Evolutionary conservation across 2,329 filamentous ascomycete genomes (phyloP), one percentile per base, ranked within the genome.

Genomic region (Colletotrichum brevisporum): DNA sequence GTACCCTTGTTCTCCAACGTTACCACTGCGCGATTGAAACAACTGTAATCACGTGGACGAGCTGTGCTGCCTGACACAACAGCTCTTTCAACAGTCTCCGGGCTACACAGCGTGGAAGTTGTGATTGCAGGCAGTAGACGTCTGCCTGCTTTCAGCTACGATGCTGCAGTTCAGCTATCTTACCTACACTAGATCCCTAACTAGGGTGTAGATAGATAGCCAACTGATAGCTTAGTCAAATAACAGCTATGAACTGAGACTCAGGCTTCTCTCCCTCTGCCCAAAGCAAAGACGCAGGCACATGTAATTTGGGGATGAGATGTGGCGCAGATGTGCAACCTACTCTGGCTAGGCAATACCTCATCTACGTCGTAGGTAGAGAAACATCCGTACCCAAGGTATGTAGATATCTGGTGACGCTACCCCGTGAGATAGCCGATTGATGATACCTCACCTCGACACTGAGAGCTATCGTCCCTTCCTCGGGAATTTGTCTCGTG

Each of bases 11-110:
- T 10, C 31, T 36, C 31, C 31, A 36, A 36, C 39, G 24, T 10
- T 43, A n/a, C 41, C 41, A 52, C n/a, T 39, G 18, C 39, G 48
- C 48, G 53, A 21, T 53, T 45, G 59, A 62, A 62, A 53, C 48
- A 36, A 27, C 10, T 24, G 51, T 27, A 50, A 59, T 56, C 55
- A 56, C 63, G 62, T 69, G 63, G 56, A 24, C 39, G 45, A 54
- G 55, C 18, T 12, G 55, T 67, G 63, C 56, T 61, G 55, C 55
- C 62, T 60, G 50, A 47, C 62, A 69, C 60, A 45, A 15, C 65
- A 54, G 48, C 60, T 63, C 43, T 43, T 54, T 31, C 24, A 39
- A 62, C 51, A 31, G 21, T 24, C 15, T 21, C 31, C 12, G 58
- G 36, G 59, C 45, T 43, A 51, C 45, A 53, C 59, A 6, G 36